Evolutionary conservation across 108 stramenopile genomes (phyloP), one percentile per base, ranked within the genome.

Genomic region (Nannochloropsis granulata): DNA sequence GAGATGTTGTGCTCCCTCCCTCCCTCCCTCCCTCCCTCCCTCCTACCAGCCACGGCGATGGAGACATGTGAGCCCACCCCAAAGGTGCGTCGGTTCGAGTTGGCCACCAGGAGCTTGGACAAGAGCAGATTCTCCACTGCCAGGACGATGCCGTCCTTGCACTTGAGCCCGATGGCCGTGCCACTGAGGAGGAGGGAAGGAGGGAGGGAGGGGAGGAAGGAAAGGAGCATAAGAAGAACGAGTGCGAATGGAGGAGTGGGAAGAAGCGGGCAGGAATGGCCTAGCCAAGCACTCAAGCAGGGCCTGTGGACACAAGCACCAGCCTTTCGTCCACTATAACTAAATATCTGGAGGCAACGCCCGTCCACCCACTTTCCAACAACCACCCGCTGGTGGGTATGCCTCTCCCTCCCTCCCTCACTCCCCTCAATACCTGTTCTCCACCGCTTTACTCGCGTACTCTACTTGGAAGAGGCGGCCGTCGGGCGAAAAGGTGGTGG

Each of bases 401-500:
- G 5, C 5, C 34, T 34, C 34, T 71, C 56, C n/a, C 56, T 71
- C n/a, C n/a, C 8, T n/a, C n/a, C 21, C 56, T n/a, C 56, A 71
- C n/a, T n/a, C 16, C 56, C n/a, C n/a, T n/a, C 56, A 1, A 16
- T 71, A 71, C 56, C 84, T 84, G 84, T 88, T 88, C 24, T 88
- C 87, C 24, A 88, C 87, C 24, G 87, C 90, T 13, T 90, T 90
- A 12, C 84, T 85, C 23, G 90, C 90, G 79, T 88, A 88, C 82
- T 88, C 87, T 44, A 85, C 84, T 82, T 88, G 84, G 78, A 98
- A 98, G 81, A 99, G 95, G 42, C 96, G 94, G 25, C 99, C 99
- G 87, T 99, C 99, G 42, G 99, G 98, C 44, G 95, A 95, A 93
- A 97, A 97, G 71, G 96, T 97, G 24, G 96, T 94, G 44, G 95